phyloP scores from a whole-genome alignment of 2,329 filamentous ascomycete species.

The Pyricularia sp. region DNA sequence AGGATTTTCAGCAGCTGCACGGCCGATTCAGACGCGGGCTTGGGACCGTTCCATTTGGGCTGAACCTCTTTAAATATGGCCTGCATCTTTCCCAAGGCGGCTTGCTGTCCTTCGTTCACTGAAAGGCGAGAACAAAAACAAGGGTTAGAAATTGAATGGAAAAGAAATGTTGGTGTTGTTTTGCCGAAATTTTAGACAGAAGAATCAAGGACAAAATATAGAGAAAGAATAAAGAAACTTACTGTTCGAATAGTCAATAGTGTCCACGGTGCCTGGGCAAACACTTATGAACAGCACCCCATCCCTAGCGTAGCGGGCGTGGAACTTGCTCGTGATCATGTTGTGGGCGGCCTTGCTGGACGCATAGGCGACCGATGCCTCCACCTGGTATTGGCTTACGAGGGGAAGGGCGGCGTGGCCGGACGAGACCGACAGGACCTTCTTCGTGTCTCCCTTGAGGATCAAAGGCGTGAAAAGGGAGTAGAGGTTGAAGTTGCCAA shows the following conservation, averaged over 20 bases:
- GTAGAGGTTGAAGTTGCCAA: slow-evolving; percentile 42
- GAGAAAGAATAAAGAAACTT: slow-evolving; percentile 7
- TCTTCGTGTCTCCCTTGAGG: slow-evolving; percentile 38
- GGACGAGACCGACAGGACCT: slow-evolving; percentile 40
- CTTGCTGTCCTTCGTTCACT: slow-evolving; percentile 18
- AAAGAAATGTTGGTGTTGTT: too few species aligned
- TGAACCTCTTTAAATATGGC: slow-evolving; percentile 24
- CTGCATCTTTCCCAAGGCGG: slow-evolving; percentile 14
- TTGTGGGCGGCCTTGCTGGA: slow-evolving; percentile 44
- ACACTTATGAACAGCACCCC: slow-evolving; percentile 43
- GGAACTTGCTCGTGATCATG: slow-evolving; percentile 41
- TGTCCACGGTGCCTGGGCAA: slow-evolving; percentile 40
- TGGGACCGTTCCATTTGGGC: slow-evolving; percentile 27
- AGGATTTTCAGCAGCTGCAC: slow-evolving; percentile 23
- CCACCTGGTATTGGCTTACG: slow-evolving; percentile 25
- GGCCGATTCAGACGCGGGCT: slow-evolving; percentile 25
- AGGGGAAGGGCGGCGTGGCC: slow-evolving; percentile 38
- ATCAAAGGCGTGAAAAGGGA: slow-evolving; percentile 44
- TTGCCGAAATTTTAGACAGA: too few species aligned
- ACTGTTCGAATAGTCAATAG: slow-evolving; percentile 20
- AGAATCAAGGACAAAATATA: not conserved
- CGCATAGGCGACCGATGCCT: slow-evolving; percentile 28
- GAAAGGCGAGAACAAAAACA: not conserved
- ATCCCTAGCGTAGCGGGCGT: slow-evolving; percentile 34
- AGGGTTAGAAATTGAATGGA: too few species aligned